Evolutionary conservation across 306 rosid genomes (phyloP).

Genomic region (Elaeagnus macrophylla): DNA sequence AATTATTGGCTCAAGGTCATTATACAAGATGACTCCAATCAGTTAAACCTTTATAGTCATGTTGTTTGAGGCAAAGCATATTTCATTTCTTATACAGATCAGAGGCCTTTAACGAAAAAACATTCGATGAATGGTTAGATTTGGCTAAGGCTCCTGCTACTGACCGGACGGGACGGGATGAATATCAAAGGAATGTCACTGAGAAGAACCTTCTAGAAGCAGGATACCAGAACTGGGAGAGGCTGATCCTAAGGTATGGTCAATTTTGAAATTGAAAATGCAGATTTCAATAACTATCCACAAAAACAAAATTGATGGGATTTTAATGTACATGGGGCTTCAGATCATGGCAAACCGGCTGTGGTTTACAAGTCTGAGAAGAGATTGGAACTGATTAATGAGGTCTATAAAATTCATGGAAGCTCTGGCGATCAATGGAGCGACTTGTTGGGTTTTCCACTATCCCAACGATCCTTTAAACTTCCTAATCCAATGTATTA

Average conservation of each 20-base stretch:
- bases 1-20: too few relatives aligned
- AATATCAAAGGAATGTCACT: slow-evolving; percentile 54
- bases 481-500: slow-evolving; percentile 88
- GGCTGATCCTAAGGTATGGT: slow-evolving; percentile 79
- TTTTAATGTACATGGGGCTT: slow-evolving; percentile 19
- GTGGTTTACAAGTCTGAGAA: slow-evolving; percentile 63
- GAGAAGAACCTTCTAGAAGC: slow-evolving; percentile 44
- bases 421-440: slow-evolving; percentile 95
- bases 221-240: slow-evolving; percentile 62
- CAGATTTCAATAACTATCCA: too few relatives aligned
- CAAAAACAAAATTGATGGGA: slow-evolving; percentile 18
- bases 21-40: too few relatives aligned
- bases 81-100: slow-evolving; percentile 34
- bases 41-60: too few relatives aligned
- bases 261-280: too few relatives aligned
- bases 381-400: slow-evolving; percentile 47
- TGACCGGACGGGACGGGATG: slow-evolving; percentile 77
- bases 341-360: slow-evolving; percentile 63
- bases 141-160: slow-evolving; percentile 64
- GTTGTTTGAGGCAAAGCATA: too few relatives aligned
- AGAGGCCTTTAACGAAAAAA: slow-evolving; percentile 35
- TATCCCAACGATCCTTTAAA: slow-evolving; percentile 61
- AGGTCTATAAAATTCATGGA: slow-evolving; percentile 70
- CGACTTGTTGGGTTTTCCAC: slow-evolving; percentile 64
- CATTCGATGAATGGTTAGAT: slow-evolving; percentile 62